Conservation (phyloP, 2,329 filamentous ascomycete genomes). For the Fusarium camptoceras region DNA sequence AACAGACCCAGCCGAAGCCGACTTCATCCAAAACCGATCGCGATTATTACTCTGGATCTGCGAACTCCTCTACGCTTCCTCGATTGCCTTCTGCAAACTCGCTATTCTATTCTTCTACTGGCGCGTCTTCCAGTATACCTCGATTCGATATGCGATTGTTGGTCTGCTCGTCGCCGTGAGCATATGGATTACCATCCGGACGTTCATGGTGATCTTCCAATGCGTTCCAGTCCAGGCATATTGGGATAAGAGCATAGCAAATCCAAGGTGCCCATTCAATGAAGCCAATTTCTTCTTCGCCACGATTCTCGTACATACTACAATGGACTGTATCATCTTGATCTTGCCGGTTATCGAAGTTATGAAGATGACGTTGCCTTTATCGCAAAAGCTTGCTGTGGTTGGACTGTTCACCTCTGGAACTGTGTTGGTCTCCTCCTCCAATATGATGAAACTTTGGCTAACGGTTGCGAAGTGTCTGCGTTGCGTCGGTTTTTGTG, state of each 20-base stretch:
- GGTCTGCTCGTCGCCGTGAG: slow-evolving; percentile 32
- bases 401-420: slow-evolving; percentile 24
- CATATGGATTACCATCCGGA: slow-evolving; percentile 47
- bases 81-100: slow-evolving; percentile 46
- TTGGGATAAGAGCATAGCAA: slow-evolving; percentile 47
- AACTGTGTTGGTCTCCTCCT: background rate
- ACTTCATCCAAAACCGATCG: slow-evolving; percentile 6
- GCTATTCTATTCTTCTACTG: slow-evolving; percentile 49
- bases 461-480: slow-evolving; percentile 2
- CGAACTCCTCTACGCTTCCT: slow-evolving; percentile 42
- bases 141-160: slow-evolving; percentile 45
- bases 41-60: slow-evolving; percentile 33
- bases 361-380: slow-evolving; percentile 20
- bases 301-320: slow-evolving; percentile 47
- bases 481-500: slow-evolving; percentile 32
- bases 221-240: slow-evolving; percentile 51
- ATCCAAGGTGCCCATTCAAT: slow-evolving; percentile 46
- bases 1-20: background rate
- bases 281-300: slow-evolving; percentile 50
- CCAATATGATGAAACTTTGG: accelerated
- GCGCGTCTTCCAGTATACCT: slow-evolving; percentile 45
- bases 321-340: slow-evolving; percentile 39
- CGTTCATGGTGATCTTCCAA: slow-evolving; percentile 51
- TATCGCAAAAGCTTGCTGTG: slow-evolving; percentile 23
- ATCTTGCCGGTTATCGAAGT: slow-evolving; percentile 25